Evolutionary conservation across 768 basidiomycete genomes (phyloP).

Genomic region (Suillus spraguei): DNA sequence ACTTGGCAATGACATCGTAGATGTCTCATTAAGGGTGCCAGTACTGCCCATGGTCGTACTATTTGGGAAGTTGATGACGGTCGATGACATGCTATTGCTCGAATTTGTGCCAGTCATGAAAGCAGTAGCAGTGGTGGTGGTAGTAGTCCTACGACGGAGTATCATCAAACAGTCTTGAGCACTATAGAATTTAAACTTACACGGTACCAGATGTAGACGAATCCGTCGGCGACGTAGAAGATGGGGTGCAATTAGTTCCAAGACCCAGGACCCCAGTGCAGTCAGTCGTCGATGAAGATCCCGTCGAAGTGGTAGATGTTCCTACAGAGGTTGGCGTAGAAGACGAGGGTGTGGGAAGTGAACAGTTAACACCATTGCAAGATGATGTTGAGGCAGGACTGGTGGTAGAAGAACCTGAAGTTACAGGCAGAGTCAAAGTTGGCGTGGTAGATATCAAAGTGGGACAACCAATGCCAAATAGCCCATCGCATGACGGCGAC

Average conservation of each 20-base stretch:
- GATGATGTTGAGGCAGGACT: conserved; percentile 10
- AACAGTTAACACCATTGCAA: conserved; percentile 18
- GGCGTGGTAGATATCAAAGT: conserved; percentile 7
- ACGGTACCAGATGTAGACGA: not conserved
- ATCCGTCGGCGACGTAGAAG: conserved; percentile 1
- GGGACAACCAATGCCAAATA: conserved; percentile 19
- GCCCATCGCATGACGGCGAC: conserved; percentile 8
- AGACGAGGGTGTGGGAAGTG: conserved; percentile 8
- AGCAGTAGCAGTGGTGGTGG: not conserved
- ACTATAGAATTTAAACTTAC: not conserved
- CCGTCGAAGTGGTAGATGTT: not conserved
- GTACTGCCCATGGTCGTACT: conserved; percentile 17
- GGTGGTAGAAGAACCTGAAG: conserved; percentile 6
- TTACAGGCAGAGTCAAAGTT: conserved; percentile 4
- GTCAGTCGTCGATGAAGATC: conserved; percentile 5
- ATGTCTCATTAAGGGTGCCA: conserved; percentile 9
- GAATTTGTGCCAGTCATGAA: not conserved
- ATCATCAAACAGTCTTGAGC: not conserved
- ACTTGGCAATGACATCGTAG: conserved; percentile 19
- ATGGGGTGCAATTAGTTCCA: conserved; percentile 12
- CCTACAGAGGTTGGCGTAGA: conserved; percentile 15
- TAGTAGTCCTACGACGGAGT: not conserved
- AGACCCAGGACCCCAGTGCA: conserved; percentile 15
- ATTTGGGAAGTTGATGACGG: conserved; percentile 35
- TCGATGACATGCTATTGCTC: conserved; percentile 17